Evolutionary conservation across 192 early-diverging fungal genomes (phyloP), one percentile per base, ranked within the genome.

Genomic region (Gonapodya sp.): DNA sequence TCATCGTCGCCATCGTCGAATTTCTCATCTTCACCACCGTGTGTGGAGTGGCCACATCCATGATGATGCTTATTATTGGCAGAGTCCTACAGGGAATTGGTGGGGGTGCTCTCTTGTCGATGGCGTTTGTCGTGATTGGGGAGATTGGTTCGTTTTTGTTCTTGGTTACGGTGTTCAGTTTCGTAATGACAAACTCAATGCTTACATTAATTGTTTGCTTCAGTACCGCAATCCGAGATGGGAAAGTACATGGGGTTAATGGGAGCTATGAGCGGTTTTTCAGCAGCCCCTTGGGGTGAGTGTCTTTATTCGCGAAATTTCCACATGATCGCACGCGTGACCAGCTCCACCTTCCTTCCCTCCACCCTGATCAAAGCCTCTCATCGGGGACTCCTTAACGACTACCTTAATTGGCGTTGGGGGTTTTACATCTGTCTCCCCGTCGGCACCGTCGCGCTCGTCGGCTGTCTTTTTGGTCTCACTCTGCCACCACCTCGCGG

Each of bases 71-170:
- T 24, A 85, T 92, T 72, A 80, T 88, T 8, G 83, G 84, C 1
- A 86, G 88, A 33, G 87, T 82, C 36, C 78, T 89, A 34, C 84
- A 86, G 31, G 88, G 88, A 1, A 14, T 89, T 31, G 88, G 88
- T 35, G 87, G 75, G 8, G 75, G 75, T 18, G 88, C 85, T 18
- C 78, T 86, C 30, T 78, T 87, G 18, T 81, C 84, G 1, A 84
- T 90, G 30, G 82, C 87, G 75, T 81, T 88, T 37, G 86, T 90
- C 73, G 84, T 87, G 0, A 85, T 88, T 31, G 82, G 89, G 0
- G 87, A 83, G 75, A 35, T 84, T 14, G 84, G 46, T 64, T 8
- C 8, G 46, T 64, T 16, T 64, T 24, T n/a, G n/a, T n/a, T n/a
- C n/a, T 16, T 16, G 46, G 8, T 64, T 64, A 8, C 46, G 46